Evolutionary conservation across 306 rosid genomes (phyloP), one percentile per base, ranked within the genome.

Genomic region (Castanea sativa): DNA sequence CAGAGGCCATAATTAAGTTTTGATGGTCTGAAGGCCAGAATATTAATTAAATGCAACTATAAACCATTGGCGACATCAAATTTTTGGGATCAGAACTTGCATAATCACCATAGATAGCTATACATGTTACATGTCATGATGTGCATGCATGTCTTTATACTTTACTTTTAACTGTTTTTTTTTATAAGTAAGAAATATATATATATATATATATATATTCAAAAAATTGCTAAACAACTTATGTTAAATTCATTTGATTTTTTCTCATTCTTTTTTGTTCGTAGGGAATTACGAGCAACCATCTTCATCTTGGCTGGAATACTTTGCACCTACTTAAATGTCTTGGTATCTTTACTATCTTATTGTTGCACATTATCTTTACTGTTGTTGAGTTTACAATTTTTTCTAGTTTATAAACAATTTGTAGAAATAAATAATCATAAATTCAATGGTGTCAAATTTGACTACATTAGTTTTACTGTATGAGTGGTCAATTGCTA

Each of bases 311-410:
- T 95, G 82, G 90, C 85, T 75, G 99, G 99, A 87, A 95, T 95
- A 98, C 90, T 95, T 71, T 89, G 84, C 79, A 95, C 99, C 35
- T 95, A 90, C 91, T 78, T 95, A 35, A 95, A 90, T 60, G 82
- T 95, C 84, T 55, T 95, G 99, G 99, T 92, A 78, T 65, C 96
- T 91, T 78, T 76, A 80, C 87, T 57, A 60, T 84, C 79, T 76
- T 58, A 21, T 70, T 75, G 30, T 61, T 79, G 19, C 52, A 51
- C 76, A 29, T 71, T 79, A 73, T 69, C 69, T 65, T 33, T 80
- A 53, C 56, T 65, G 49, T 60, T 80, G 79, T 61, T 63, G 60
- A 14, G 19, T 73, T 73, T 71, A 75, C 68, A 76, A 72, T 19
- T 76, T 7, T 57, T 53, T 35, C 33, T 78, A 16, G 21, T 55